Evolutionary conservation across 2,329 filamentous ascomycete genomes (phyloP).

Genomic region (Sarocladium strictum): DNA sequence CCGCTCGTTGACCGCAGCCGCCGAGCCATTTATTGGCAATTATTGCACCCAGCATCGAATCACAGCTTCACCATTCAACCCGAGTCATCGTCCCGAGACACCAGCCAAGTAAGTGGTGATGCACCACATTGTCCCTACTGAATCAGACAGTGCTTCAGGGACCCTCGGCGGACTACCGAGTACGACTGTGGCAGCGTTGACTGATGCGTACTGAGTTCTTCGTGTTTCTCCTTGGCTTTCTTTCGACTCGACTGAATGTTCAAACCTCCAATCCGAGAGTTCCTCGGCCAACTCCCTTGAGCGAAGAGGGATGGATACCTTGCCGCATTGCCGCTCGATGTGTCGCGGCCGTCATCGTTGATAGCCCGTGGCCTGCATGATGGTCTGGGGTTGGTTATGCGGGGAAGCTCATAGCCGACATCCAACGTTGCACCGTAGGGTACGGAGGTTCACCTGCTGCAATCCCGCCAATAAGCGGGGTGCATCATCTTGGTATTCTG

Average conservation of each 20-base stretch:
- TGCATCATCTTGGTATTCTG: background rate
- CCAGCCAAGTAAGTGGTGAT: background rate
- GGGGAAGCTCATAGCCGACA: background rate
- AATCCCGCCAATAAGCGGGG: background rate
- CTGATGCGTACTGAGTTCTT: too few relatives aligned
- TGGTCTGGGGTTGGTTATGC: constrained; percentile 4
- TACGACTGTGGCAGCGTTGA: too few relatives aligned
- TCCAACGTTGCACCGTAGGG: background rate
- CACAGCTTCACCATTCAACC: background rate
- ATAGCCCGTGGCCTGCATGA: constrained; percentile 5
- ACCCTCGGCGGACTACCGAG: background rate
- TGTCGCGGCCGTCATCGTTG: background rate
- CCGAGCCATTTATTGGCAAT: background rate
- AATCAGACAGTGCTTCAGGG: background rate
- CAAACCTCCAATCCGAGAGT: background rate
- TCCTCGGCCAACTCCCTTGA: too few relatives aligned
- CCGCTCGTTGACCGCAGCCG: constrained; percentile 3
- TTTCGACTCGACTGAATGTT: too few relatives aligned
- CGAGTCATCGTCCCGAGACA: background rate
- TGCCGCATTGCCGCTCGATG: background rate
- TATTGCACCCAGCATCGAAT: background rate
- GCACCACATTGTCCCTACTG: background rate
- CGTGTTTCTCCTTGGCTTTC: background rate
- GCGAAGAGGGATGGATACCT: too few relatives aligned
- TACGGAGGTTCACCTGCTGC: background rate